These are phyloP conservation scores for Phanerochaete sordida DNA, from an alignment of 768 basidiomycete species.

Conservation along the genomic window DNA sequence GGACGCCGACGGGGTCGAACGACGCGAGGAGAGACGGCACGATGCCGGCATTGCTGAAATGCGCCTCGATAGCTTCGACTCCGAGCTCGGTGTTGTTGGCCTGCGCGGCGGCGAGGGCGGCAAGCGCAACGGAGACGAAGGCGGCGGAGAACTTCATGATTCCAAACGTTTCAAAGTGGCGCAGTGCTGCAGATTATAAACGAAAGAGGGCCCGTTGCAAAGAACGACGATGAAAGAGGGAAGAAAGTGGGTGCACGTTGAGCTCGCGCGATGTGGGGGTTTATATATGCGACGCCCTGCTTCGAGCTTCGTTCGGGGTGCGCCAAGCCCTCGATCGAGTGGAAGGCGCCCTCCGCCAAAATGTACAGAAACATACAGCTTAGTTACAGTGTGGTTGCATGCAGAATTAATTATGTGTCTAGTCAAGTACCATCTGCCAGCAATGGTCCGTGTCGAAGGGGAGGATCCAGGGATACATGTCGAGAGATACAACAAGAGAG, in stretches of 20 bases:
- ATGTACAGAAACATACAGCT: not conserved
- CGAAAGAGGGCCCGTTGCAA: not conserved
- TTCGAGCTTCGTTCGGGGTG: not conserved
- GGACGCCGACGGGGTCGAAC: slow-evolving; percentile 61
- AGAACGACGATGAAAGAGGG: not conserved
- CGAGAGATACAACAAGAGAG: slow-evolving; percentile 6
- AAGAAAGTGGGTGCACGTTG: not conserved
- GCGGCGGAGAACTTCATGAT: slow-evolving; percentile 7
- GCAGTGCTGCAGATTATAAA: not conserved
- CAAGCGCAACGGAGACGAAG: slow-evolving; percentile 29
- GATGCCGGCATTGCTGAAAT: slow-evolving; percentile 57
- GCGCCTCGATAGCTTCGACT: slow-evolving; percentile 61
- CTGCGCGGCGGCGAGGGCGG: slow-evolving; percentile 46
- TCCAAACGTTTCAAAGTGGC: not conserved
- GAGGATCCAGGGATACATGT: slow-evolving; percentile 9
- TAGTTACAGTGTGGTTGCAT: not conserved
- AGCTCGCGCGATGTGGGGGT: not conserved
- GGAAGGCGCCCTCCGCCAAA: not conserved
- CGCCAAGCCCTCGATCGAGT: not conserved
- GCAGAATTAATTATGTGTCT: not conserved
- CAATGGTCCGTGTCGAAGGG: not conserved
- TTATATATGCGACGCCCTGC: not conserved
- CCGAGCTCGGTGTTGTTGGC: slow-evolving; percentile 36
- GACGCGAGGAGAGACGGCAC: slow-evolving; percentile 57
- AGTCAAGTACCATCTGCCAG: slow-evolving; percentile 3